These are phyloP conservation scores for Suhomyces tanzawaensis DNA, from an alignment of 805 yeast species.

Conservation along the genomic window DNA sequence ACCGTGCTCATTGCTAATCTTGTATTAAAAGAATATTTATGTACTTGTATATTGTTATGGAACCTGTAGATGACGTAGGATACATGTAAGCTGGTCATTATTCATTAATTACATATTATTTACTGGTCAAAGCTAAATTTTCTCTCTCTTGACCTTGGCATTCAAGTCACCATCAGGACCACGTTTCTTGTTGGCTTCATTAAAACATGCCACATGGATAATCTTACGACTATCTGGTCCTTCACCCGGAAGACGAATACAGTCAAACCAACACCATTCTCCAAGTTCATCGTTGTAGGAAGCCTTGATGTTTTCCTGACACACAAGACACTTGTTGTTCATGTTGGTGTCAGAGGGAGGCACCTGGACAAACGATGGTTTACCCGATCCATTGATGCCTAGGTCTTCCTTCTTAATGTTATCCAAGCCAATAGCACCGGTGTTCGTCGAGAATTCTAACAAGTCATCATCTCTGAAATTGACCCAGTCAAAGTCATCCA, in stretches of 20 bases:
- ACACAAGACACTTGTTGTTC: conserved; percentile 41
- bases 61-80: too few species aligned
- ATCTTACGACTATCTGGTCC: conserved; percentile 34
- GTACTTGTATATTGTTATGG: conserved; percentile 4
- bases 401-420: conserved; percentile 3
- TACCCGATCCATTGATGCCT: neutral
- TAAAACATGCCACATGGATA: conserved; percentile 38
- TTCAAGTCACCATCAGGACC: conserved; percentile 26
- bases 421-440: conserved; percentile 1
- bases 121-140: conserved; percentile 5
- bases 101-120: conserved; percentile 1
- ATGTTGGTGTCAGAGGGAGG: conserved; percentile 26
- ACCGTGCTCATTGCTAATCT: neutral
- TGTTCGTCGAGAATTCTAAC: conserved; percentile 31
- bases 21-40: conserved; percentile 3
- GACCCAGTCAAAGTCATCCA: conserved; percentile 70
- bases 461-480: conserved; percentile 65
- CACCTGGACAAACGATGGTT: conserved; percentile 11
- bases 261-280: conserved; percentile 46
- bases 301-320: conserved; percentile 43
- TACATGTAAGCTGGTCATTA: too few species aligned
- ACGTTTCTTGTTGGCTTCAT: conserved; percentile 37
- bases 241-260: conserved; percentile 39
- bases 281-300: conserved; percentile 44
- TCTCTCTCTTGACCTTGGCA: conserved; percentile 23